Evolutionary conservation across 148 eudicot species (phyloP), one percentile per base, ranked within the genome.

Genomic region (Amaranthus hypochondriacus): DNA sequence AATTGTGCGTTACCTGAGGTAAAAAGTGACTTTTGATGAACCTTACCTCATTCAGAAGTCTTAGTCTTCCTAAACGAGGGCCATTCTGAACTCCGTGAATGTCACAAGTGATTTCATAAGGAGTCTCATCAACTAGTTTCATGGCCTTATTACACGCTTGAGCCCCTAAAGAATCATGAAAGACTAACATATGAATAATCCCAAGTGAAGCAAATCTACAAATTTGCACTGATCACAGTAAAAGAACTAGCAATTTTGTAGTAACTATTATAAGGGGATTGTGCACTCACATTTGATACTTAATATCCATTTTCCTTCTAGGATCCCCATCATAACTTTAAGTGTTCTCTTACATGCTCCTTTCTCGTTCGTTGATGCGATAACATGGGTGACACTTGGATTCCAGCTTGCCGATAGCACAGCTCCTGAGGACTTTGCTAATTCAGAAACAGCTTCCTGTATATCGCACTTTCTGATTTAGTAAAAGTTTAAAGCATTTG

Each of bases 301-400:
- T 46, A 95, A 79, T 57, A 95, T 87, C 99, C 99, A 95, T 85
- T 89, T 92, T 63, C 99, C 99, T 84, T 90, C 94, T 64, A 92
- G 82, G 75, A 92, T 86, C n/a, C 92, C 99, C 94, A 90, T 90
- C 84, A 95, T 70, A 77, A 88, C 81, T 78, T 95, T 95, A 63
- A 95, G 88, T 52, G 99, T 95, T 77, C 99, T 87, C 87, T 83
- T 87, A 83, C 94, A 90, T 53, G 94, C 94, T 62, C 86, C 89
- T 81, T 89, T 89, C 76, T 86, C 91, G 75, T 87, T 82, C 6
- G 87, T 84, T 21, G 99, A 86, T 79, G 96, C 93, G 76, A 95
- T 81, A 65, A 95, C 86, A 78, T 95, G 99, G 70, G 96, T 95
- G 42, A 95, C 91, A 73, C 80, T 81, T 50, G 87, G 66, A 77